Conservation (phyloP, 2,329 filamentous ascomycete species). For the Endothia cerciana region DNA sequence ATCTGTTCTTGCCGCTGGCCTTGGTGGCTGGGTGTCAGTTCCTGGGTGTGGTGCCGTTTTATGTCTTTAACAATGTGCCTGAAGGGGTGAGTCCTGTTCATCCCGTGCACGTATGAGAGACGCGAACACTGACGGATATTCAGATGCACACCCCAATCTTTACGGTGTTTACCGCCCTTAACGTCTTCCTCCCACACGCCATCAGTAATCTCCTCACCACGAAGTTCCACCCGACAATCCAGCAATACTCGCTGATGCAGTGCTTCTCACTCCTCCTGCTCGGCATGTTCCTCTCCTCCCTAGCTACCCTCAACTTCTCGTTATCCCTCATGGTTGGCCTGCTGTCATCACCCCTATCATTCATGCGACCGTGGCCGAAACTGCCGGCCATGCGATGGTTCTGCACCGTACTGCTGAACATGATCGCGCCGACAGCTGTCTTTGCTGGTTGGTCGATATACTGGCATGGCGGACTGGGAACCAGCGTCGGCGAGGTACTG, state of each 20-base stretch:
- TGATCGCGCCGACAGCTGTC: constrained; percentile 65
- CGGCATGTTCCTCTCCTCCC: constrained; percentile 87
- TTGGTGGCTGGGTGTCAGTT: constrained; percentile 76
- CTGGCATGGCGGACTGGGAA: constrained; percentile 32
- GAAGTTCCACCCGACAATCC: constrained; percentile 58
- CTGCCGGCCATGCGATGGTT: constrained; percentile 45
- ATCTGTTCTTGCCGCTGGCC: constrained; percentile 73
- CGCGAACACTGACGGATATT: constrained; percentile 7
- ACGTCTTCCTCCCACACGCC: constrained; percentile 58
- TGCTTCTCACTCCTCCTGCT: constrained; percentile 91
- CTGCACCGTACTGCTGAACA: constrained; percentile 57
- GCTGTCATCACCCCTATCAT: constrained; percentile 77
- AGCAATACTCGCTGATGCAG: constrained; percentile 80
- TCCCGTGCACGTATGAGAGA: background rate
- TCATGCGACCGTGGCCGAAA: constrained; percentile 58
- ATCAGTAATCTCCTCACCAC: constrained; percentile 59
- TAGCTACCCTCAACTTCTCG: constrained; percentile 95
- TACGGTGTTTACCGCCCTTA: constrained; percentile 57
- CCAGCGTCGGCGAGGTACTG: constrained; percentile 62
- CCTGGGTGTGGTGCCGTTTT: constrained; percentile 78
- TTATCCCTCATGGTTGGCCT: constrained; percentile 85
- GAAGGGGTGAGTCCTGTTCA: constrained; percentile 57
- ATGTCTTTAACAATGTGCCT: constrained; percentile 78
- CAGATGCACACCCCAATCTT: constrained; percentile 67
- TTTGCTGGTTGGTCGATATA: constrained; percentile 50